A percentile compares a stretch with the other conserved stretches of the same genome.
Evolutionary conservation across 1,284 basidiomycete species (phyloP).

Genomic region (Leccinum subfulvum): DNA sequence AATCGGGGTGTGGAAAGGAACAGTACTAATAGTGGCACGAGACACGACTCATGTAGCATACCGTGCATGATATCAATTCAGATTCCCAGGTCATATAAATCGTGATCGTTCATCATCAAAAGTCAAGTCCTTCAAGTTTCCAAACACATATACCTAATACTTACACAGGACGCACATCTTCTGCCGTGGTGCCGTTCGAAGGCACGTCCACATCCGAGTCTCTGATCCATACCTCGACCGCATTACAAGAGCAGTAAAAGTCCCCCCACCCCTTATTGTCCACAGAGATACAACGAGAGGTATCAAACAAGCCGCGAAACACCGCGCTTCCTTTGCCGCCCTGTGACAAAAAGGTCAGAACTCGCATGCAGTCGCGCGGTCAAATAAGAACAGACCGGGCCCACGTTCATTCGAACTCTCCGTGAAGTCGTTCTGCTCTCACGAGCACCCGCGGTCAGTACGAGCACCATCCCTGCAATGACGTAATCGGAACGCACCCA

Average conservation of each 20-base stretch:
- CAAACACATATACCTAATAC: not conserved
- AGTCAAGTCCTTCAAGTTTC: not conserved
- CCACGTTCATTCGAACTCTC: conserved; percentile 62
- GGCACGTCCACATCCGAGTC: not conserved
- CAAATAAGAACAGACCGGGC: conserved; percentile 42
- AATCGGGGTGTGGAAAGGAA: not conserved
- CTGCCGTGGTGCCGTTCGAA: not conserved
- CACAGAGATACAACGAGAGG: conserved; percentile 41
- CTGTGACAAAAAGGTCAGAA: conserved; percentile 12
- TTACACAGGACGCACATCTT: not conserved
- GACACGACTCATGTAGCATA: not conserved
- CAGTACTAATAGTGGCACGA: not conserved
- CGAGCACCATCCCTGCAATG: conserved; percentile 25
- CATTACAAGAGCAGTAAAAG: conserved; percentile 54
- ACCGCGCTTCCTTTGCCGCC: conserved; percentile 32
- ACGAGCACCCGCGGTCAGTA: not conserved
- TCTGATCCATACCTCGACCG: conserved; percentile 58
- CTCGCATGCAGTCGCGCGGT: not conserved
- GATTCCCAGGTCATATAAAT: not conserved
- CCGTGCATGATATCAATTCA: not conserved
- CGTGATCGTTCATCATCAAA: not conserved
- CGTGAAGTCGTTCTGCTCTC: conserved; percentile 34
- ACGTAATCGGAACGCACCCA: conserved; percentile 15
- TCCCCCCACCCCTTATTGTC: conserved; percentile 54
- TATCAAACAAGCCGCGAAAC: conserved; percentile 50